Evolutionary conservation across 257 asterid species (phyloP).

Genomic region (Schizonepeta tenuifolia): DNA sequence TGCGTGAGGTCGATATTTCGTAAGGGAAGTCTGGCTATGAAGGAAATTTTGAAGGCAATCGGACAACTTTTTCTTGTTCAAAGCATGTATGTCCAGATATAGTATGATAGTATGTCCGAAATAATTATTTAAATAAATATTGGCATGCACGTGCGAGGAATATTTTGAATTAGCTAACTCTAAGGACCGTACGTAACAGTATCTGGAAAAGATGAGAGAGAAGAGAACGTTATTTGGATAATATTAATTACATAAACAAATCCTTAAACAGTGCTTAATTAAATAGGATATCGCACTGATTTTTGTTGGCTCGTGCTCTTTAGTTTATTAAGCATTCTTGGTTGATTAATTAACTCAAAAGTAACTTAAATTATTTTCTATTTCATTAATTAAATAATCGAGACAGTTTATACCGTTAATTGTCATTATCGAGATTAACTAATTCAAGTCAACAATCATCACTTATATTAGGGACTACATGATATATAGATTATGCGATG

Average conservation of each 20-base stretch:
- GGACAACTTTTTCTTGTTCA: no score
- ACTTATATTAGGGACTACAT: neutral
- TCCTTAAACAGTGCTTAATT: conserved; percentile 21
- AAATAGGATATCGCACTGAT: conserved; percentile 1
- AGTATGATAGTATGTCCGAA: no score
- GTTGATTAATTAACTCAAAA: conserved; percentile 6
- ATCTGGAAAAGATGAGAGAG: conserved; percentile 2
- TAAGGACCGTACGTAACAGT: neutral
- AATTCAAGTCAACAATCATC: conserved; percentile 10
- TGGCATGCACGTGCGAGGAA: conserved; percentile 31
- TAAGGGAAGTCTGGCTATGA: no score
- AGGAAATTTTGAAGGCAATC: no score
- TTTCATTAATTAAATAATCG: neutral
- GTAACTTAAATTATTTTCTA: neutral
- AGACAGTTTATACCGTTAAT: conserved; percentile 57
- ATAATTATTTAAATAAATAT: conserved; percentile 19
- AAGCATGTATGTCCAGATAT: no score
- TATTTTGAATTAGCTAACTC: neutral
- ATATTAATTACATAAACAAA: conserved; percentile 20
- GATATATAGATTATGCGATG: no score
- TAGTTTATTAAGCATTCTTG: conserved; percentile 11
- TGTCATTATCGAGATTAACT: conserved; percentile 36
- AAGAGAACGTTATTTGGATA: neutral
- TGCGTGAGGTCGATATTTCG: no score
- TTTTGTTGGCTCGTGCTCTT: conserved; percentile 8